Base-by-base conservation (phyloP, 208 protist genomes). In the Trypanosoma caninum region DNA sequence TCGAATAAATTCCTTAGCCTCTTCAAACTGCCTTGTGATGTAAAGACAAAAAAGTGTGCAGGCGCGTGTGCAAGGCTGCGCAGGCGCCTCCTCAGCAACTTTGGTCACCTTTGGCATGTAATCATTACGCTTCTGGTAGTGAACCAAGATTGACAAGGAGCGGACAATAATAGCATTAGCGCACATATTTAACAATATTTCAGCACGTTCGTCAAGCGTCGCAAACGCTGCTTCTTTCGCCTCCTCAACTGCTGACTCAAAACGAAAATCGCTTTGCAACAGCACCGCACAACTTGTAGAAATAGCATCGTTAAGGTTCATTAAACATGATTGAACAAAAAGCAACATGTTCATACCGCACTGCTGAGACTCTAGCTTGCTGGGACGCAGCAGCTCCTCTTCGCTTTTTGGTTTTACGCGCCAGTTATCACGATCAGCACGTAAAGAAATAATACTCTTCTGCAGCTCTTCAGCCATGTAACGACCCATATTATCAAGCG, bases 11-110 rank as follows among this genome's bases (percentile, higher is more conserved):
- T 91, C 84, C 61, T 84, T 84, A 20, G 77, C 72, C 68, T 86
- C 79, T 27, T 84, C 78, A 53, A 91, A 80, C 71, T 94, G 84
- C 2, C 80, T 76, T 33, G 82, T 90, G 28, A 94, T 59, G 62
- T 94, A 94, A 47, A 91, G 81, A 67, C 88, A 94, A 57, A 94
- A 94, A 16, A 94, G 73, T 5, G 82, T 89, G 67, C 88, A 94
- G 16, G 88, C 88, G 2, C 84, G 76, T n/a, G 88, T 91, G 67
- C 84, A 94, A 2, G 83, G 80, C 54, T 80, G 88, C 16, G 83
- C 84, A 3, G 89, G 62, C 41, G 75, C 55, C 44, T 46, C 55
- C n/a, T 79, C 75, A 13, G 42, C 54, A 23, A 63, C 64, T 58
- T 85, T 87, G 14, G 63, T 46, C 35, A 82, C 71, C 35, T 78